Percentiles rank a stretch among this genome's conserved stretches.
Evolutionary conservation across 1,284 basidiomycete species (phyloP).

Genomic region (Ganoderma resinaceum): DNA sequence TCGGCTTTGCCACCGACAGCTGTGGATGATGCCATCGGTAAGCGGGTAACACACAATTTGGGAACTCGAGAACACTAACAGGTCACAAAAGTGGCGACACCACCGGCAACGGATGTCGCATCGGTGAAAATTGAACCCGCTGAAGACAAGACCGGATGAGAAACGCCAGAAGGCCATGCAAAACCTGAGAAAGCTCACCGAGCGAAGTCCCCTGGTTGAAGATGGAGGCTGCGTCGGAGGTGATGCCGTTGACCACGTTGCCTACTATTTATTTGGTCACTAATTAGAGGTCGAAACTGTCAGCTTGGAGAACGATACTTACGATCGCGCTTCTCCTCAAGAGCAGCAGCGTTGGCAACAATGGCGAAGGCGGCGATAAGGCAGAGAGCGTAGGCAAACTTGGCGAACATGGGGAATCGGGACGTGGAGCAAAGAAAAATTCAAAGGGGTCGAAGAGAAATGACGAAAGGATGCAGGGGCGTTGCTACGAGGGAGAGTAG

Average conservation of each 20-base stretch:
- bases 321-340: constrained; percentile 20
- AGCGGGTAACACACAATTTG: background rate
- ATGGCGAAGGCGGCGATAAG: constrained; percentile 23
- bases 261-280: constrained; percentile 27
- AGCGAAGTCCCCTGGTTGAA: constrained; percentile 27
- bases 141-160: constrained; percentile 5
- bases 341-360: constrained; percentile 20
- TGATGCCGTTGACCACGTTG: constrained; percentile 37
- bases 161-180: background rate
- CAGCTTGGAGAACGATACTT: background rate
- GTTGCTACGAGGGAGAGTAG: too few relatives aligned
- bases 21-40: constrained; percentile 33
- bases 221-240: constrained; percentile 40
- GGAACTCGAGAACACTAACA: constrained; percentile 37
- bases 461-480: background rate
- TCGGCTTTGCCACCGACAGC: constrained; percentile 48
- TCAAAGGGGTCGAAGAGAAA: background rate
- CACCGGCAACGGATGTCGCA: constrained; percentile 34
- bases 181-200: constrained; percentile 9
- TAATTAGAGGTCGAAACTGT: background rate
- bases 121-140: constrained; percentile 31
- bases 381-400: constrained; percentile 24
- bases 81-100: constrained; percentile 53
- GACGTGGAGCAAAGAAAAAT: background rate
- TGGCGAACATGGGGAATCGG: constrained; percentile 24